phyloP scores from a whole-genome alignment of 176 grass and related monocot species.

The Oryza officinalis region DNA sequence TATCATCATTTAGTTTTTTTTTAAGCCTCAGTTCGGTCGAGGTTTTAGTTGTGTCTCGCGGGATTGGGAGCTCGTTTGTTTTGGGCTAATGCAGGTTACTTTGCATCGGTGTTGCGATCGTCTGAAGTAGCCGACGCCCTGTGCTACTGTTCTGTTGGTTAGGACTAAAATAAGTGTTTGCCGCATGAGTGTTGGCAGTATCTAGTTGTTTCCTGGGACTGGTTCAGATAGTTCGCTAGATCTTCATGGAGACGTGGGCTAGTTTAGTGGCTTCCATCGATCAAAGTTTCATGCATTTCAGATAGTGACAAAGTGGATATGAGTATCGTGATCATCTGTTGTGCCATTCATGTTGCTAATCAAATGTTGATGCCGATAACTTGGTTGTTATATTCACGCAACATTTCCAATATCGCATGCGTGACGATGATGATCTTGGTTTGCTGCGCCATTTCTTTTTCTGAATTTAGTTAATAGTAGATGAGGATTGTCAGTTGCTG shows the following conservation, averaged over 20 bases:
- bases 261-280: background rate
- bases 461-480: background rate
- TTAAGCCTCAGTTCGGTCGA: background rate
- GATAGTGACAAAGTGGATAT: background rate
- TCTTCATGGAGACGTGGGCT: background rate
- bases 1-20: background rate
- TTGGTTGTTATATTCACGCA: background rate
- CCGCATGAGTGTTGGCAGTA: background rate
- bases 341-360: background rate
- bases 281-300: background rate
- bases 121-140: background rate
- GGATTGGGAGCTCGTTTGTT: background rate
- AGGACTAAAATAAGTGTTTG: background rate
- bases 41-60: background rate
- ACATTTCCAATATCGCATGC: slow-evolving; percentile 10
- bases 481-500: background rate
- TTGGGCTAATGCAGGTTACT: slow-evolving; percentile 31
- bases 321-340: background rate
- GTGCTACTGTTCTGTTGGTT: slow-evolving; percentile 35
- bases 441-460: background rate
- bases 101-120: background rate
- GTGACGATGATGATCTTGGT: background rate
- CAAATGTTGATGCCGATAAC: background rate
- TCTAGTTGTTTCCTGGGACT: background rate
- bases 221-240: background rate